Evolutionary conservation across 805 yeast genomes (phyloP), one percentile per base, ranked within the genome.

Genomic region (Starmerella powellii): DNA sequence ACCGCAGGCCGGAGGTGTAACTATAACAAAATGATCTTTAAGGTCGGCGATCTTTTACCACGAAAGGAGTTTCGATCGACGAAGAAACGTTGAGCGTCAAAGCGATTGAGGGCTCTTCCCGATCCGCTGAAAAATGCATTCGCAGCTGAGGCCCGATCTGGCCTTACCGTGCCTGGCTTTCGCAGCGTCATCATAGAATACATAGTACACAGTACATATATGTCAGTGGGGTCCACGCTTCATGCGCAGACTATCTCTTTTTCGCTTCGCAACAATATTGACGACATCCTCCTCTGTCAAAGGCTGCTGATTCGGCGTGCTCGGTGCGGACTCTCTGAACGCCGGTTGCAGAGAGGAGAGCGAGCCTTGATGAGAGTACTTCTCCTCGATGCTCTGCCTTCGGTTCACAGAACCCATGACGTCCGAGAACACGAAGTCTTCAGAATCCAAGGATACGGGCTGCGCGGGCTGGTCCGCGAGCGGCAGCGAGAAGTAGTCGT

Each of bases 241-340:
- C 52, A 71, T 54, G 44, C 71, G 67, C 47, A 72, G 54, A 48
- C 72, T 65, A 47, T 72, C 76, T 50, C 77, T 65, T 54, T 72
- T 72, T 46, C 76, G 61, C 47, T 67, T 68, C 21, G 71, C 65
- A 1, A 75, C 72, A 23, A 64, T 69, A 47, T 71, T 71, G 50
- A 52, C 58, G 32, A 60, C 42, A 4, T 48, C 46, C 27, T 50
- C 54, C 21, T 39, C 48, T 10, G 52, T 16, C 29, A 38, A 42
- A 28, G 16, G 35, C 35, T 13, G 29, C 21, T 29, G 28, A n/a
- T 12, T 6, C 15, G 24, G 6, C n/a, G 24, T n/a, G n/a, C 8
- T 10, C n/a, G 21, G 43, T 3, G 40, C 27, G n/a, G 48, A 40
- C 40, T 57, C 61, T 28, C 43, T 47, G 47, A 57, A 57, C n/a